Evolutionary conservation across 2,329 filamentous ascomycete genomes (phyloP), one percentile per base, ranked within the genome.

Genomic region (Fusarium protoensiforme): DNA sequence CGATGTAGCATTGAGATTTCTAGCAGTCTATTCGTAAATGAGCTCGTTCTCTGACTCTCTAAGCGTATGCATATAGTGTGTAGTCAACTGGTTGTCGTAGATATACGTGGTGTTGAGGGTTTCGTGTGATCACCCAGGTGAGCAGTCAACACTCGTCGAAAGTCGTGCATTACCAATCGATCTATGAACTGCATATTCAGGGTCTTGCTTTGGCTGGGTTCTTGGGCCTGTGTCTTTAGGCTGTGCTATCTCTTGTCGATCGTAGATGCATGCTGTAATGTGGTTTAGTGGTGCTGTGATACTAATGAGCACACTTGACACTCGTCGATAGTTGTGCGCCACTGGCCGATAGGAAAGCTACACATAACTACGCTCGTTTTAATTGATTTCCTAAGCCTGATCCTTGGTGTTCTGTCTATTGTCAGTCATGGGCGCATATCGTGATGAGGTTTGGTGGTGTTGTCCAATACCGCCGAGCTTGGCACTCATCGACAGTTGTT

Each of bases 371-470:
- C 1, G 7, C 8, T 10, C 22, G 7, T 46, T 24, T 7, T 46
- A 5, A 6, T 16, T 10, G 2, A 10, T 1, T 5, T 46, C 4
- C 24, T 24, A 5, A 1, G 4, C 9, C 14, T 24, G 4, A 24
- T 24, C 1, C 4, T 24, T 9, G 4, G 7, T 16, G 13, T 46
- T 9, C 22, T 46, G 10, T n/a, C 24, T 29, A 11, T 27, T 29
- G 9, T 29, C 29, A 7, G 43, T 29, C 43, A 13, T 29, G 8
- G 14, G 9, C 5, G 14, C 9, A 48, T 18, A 10, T 39, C 2
- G 16, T 41, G 38, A 20, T 20, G 38, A 13, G 5, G 38, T 22
- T 22, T 22, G 20, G 8, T 27, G 43, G 8, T 29, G 4, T 6
- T 48, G 16, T 29, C 10, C n/a, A n/a, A n/a, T n/a, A 8, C 16